Evolutionary conservation across 371 early-diverging fungal genomes (phyloP).

Genomic region (Mortierella sp.): DNA sequence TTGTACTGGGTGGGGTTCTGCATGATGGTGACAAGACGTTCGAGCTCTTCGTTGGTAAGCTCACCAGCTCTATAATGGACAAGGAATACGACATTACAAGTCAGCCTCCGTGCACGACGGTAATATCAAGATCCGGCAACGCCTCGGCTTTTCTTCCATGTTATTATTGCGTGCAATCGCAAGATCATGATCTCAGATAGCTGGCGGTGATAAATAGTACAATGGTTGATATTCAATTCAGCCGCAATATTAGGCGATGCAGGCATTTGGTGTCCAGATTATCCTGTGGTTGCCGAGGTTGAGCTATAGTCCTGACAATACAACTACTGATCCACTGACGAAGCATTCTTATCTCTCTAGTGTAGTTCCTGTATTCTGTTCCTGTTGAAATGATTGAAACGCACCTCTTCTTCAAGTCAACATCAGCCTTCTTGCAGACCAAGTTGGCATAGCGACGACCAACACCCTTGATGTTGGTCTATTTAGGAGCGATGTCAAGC

Average conservation of each 20-base stretch:
- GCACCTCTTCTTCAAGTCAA: conserved; percentile 94
- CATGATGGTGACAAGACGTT: conserved; percentile 89
- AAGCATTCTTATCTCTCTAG: neutral
- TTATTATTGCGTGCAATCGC: too few relatives aligned
- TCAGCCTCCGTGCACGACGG: neutral
- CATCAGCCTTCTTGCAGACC: conserved; percentile 98
- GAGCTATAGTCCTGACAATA: too few relatives aligned
- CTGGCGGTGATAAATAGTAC: too few relatives aligned
- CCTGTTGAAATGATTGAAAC: neutral
- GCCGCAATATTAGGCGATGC: too few relatives aligned
- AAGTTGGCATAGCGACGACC: conserved; percentile 98
- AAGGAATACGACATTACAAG: conserved; percentile 1
- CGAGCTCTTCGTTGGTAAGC: conserved; percentile 91
- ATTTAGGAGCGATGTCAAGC: neutral
- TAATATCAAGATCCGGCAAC: too few relatives aligned
- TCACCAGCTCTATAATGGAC: conserved; percentile 91
- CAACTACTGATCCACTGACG: too few relatives aligned
- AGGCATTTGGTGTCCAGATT: too few relatives aligned
- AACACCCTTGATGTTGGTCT: conserved; percentile 97
- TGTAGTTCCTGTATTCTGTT: neutral
- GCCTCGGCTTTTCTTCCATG: too few relatives aligned
- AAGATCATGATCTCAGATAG: too few relatives aligned
- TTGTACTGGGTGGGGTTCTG: conserved; percentile 94
- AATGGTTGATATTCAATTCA: too few relatives aligned
- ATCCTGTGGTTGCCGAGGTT: too few relatives aligned